These are phyloP conservation scores for Coniella vitis DNA, from an alignment of 2,329 filamentous ascomycete genomes.

Conservation along the genomic window DNA sequence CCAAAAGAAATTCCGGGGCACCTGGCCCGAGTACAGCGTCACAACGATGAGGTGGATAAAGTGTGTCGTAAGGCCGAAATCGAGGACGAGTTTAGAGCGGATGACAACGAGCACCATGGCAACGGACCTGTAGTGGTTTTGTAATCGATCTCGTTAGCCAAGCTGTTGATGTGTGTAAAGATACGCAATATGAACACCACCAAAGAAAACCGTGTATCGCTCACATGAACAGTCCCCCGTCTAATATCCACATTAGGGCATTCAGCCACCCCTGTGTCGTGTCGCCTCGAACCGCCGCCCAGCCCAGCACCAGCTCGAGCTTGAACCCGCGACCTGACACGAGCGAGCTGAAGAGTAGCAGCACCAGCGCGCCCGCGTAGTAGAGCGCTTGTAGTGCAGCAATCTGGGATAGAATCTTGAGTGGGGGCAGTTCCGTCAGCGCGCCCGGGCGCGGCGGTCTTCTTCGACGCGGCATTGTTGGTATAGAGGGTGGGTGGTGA, in stretches of 20 bases:
- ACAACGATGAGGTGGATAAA: slow-evolving; percentile 33
- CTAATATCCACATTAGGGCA: slow-evolving; percentile 50
- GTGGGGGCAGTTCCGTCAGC: slow-evolving; percentile 53
- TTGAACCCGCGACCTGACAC: slow-evolving; percentile 50
- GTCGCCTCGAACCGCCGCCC: slow-evolving; percentile 52
- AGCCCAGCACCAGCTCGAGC: slow-evolving; percentile 49
- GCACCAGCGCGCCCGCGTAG: slow-evolving; percentile 43
- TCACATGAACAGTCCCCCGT: slow-evolving; percentile 47
- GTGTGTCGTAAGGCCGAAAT: slow-evolving; percentile 80
- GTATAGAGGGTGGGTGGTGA: not conserved
- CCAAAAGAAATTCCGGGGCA: slow-evolving; percentile 80
- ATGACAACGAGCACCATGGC: slow-evolving; percentile 77
- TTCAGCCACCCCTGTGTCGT: slow-evolving; percentile 56
- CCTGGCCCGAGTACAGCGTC: slow-evolving; percentile 66
- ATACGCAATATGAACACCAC: not conserved
- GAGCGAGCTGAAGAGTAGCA: slow-evolving; percentile 52
- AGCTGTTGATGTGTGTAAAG: not conserved
- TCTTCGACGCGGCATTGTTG: slow-evolving; percentile 47
- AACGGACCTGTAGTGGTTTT: slow-evolving; percentile 56
- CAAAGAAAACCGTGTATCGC: slow-evolving; percentile 16
- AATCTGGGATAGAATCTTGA: slow-evolving; percentile 54
- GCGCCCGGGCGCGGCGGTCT: slow-evolving; percentile 54
- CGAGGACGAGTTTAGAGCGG: slow-evolving; percentile 87
- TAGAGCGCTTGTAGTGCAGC: slow-evolving; percentile 49
- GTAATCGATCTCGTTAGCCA: not conserved